phyloP scores from a whole-genome alignment of 2,329 filamentous ascomycete genomes.

The Cytospora mali region DNA sequence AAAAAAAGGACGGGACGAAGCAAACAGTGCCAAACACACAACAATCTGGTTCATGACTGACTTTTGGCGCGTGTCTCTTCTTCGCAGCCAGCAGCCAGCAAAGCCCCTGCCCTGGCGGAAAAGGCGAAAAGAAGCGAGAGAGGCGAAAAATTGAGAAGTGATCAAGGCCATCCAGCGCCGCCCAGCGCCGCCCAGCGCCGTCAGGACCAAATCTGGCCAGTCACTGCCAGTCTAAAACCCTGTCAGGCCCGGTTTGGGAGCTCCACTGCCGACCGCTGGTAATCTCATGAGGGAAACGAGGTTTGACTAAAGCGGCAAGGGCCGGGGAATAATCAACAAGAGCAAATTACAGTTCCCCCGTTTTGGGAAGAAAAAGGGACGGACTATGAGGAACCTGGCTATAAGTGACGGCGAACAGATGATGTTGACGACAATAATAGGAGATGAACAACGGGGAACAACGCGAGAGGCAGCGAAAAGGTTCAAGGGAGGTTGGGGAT shows the following conservation, averaged over 20 bases:
- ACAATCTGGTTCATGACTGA: too few relatives aligned
- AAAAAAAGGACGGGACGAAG: not conserved
- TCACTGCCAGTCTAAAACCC: slow-evolving; percentile 1
- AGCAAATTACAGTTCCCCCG: slow-evolving; percentile 22
- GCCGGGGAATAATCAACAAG: slow-evolving; percentile 7
- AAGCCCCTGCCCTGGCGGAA: not conserved
- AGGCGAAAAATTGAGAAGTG: slow-evolving; percentile 3
- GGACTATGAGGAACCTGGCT: slow-evolving; percentile 1
- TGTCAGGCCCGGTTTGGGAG: slow-evolving; percentile 8
- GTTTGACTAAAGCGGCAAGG: slow-evolving; percentile 22
- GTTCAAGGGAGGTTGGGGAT: not conserved
- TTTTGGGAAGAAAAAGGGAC: slow-evolving; percentile 13
- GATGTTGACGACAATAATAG: not conserved
- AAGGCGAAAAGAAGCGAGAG: not conserved
- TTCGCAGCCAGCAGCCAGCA: too few relatives aligned
- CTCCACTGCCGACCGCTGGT: slow-evolving; percentile 23
- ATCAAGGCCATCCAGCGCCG: not conserved
- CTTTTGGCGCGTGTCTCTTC: not conserved
- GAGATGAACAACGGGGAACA: not conserved
- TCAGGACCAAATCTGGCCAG: slow-evolving; percentile 5
- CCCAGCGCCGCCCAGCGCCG: not conserved
- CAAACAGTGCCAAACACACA: not conserved
- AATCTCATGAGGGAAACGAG: slow-evolving; percentile 21
- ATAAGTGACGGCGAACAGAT: not conserved
- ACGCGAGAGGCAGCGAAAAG: not conserved